phyloP scores from a whole-genome alignment of 129 eudicot genomes.

The Tanacetum coccineum region DNA sequence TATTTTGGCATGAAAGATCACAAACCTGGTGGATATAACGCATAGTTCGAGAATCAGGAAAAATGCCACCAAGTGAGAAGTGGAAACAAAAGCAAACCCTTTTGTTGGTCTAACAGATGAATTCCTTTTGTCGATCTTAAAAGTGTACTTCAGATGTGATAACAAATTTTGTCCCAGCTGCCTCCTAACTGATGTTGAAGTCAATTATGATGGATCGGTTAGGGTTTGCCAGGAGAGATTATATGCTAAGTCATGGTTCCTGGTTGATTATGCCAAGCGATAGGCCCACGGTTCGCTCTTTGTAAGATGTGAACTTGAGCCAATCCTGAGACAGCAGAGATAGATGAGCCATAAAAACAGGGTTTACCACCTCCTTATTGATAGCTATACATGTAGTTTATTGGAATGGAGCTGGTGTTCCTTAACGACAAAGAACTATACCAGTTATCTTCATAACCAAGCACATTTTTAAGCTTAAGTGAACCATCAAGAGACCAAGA shows the following conservation, averaged over 20 bases:
- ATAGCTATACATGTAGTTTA: slow-evolving; percentile 66
- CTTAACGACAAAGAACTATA: slow-evolving; percentile 66
- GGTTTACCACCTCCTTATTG: slow-evolving; percentile 50
- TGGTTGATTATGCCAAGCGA: slow-evolving; percentile 66
- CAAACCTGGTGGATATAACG: slow-evolving; percentile 82
- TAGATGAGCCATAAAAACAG: slow-evolving; percentile 64
- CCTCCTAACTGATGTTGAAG: slow-evolving; percentile 12
- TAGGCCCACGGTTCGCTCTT: slow-evolving; percentile 61
- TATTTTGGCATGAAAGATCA: slow-evolving; percentile 14
- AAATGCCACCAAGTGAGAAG: slow-evolving; percentile 80
- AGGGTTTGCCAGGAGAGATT: slow-evolving; percentile 15
- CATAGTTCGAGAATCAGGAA: slow-evolving; percentile 73
- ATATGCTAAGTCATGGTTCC: slow-evolving; percentile 55
- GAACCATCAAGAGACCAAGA: slow-evolving; percentile 77
- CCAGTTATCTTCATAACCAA: slow-evolving; percentile 89
- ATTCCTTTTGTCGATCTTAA: slow-evolving; percentile 65
- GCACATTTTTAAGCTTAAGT: slow-evolving; percentile 61
- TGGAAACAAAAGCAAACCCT: slow-evolving; percentile 79
- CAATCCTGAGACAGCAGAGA: slow-evolving; percentile 81
- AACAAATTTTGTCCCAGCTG: slow-evolving; percentile 26
- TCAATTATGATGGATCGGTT: slow-evolving; percentile 15
- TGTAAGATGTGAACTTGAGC: slow-evolving; percentile 80
- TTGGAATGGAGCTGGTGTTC: too few species aligned
- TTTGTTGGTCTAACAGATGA: slow-evolving; percentile 81
- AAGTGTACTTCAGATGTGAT: slow-evolving; percentile 75